phyloP scores from a whole-genome alignment of 768 basidiomycete genomes.

The Podaxis sp. region DNA sequence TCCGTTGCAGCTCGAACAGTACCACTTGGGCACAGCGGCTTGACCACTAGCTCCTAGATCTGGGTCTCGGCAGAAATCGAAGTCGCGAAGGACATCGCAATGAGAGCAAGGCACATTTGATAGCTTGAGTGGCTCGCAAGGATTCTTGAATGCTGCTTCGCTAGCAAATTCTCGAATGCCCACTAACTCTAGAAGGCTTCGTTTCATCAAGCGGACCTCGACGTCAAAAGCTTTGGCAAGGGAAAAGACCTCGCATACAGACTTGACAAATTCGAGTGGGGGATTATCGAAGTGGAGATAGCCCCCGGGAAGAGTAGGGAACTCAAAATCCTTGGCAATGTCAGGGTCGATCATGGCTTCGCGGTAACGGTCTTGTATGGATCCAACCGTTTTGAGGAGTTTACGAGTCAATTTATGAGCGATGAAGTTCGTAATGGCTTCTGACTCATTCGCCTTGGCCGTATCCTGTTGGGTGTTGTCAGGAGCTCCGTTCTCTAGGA shows the following conservation, averaged over 20 bases:
- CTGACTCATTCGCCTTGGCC: conserved; percentile 66
- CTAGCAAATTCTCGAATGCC: conserved; percentile 83
- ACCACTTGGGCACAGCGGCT: conserved; percentile 58
- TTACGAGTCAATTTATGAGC: conserved; percentile 76
- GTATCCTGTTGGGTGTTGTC: conserved; percentile 66
- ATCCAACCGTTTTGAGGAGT: conserved; percentile 67
- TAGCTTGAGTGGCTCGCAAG: conserved; percentile 84
- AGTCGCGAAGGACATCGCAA: conserved; percentile 83
- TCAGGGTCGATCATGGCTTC: conserved; percentile 57
- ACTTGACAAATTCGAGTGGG: conserved; percentile 86
- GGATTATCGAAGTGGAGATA: conserved; percentile 79
- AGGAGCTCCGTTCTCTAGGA: conserved; percentile 60
- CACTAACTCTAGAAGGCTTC: conserved; percentile 86
- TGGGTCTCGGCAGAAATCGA: conserved; percentile 94
- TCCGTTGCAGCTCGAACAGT: conserved; percentile 68
- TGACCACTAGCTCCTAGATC: conserved; percentile 66
- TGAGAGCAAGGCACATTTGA: conserved; percentile 85
- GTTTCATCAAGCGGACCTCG: conserved; percentile 86
- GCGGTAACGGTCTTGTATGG: conserved; percentile 57
- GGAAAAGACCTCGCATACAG: conserved; percentile 74
- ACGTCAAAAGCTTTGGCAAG: conserved; percentile 80
- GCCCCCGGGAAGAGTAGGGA: conserved; percentile 87
- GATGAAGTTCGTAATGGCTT: conserved; percentile 73
- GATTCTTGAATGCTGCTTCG: conserved; percentile 87
- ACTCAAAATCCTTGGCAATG: conserved; percentile 57